phyloP scores from a whole-genome alignment of 805 yeast genomes.

The Lipomyces chichibuensis region DNA sequence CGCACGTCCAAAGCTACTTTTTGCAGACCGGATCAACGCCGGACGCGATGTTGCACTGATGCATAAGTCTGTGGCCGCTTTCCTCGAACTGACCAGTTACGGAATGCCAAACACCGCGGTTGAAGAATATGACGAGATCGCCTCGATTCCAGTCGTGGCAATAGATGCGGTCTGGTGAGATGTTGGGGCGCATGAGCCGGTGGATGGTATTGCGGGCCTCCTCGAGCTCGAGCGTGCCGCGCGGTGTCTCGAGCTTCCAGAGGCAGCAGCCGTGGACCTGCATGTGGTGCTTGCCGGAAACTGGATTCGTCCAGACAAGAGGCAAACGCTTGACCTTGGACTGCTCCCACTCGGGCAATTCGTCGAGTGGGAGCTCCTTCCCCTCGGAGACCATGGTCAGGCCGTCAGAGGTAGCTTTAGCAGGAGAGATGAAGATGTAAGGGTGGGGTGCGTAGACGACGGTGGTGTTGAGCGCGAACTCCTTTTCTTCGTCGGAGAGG shows the following conservation, averaged over 20 bases:
- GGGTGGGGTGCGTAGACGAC: slow-evolving; percentile 94
- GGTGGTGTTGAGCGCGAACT: slow-evolving; percentile 73
- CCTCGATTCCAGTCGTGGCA: slow-evolving; percentile 85
- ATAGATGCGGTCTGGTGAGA: slow-evolving; percentile 70
- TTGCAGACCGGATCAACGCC: slow-evolving; percentile 34
- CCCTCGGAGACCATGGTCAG: slow-evolving; percentile 82
- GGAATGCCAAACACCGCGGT: slow-evolving; percentile 89
- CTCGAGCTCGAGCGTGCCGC: slow-evolving; percentile 65
- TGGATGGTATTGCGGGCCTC: slow-evolving; percentile 76
- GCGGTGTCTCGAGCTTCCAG: slow-evolving; percentile 58
- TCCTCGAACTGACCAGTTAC: slow-evolving; percentile 85
- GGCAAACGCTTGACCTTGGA: slow-evolving; percentile 77
- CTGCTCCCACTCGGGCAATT: slow-evolving; percentile 83
- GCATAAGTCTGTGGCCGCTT: slow-evolving; percentile 84
- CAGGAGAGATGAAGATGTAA: slow-evolving; percentile 78
- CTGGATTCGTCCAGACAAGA: slow-evolving; percentile 90
- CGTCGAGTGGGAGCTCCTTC: slow-evolving; percentile 65
- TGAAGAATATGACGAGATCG: slow-evolving; percentile 82
- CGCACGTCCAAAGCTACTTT: slow-evolving; percentile 8
- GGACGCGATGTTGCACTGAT: slow-evolving; percentile 89
- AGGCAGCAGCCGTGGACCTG: slow-evolving; percentile 91
- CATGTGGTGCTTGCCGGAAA: slow-evolving; percentile 77
- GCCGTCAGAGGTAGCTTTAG: slow-evolving; percentile 83
- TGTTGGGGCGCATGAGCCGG: slow-evolving; percentile 81
- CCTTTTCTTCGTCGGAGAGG: slow-evolving; percentile 69